Evolutionary conservation across 805 yeast genomes (phyloP), one percentile per base, ranked within the genome.

Genomic region (Millerago galiae): DNA sequence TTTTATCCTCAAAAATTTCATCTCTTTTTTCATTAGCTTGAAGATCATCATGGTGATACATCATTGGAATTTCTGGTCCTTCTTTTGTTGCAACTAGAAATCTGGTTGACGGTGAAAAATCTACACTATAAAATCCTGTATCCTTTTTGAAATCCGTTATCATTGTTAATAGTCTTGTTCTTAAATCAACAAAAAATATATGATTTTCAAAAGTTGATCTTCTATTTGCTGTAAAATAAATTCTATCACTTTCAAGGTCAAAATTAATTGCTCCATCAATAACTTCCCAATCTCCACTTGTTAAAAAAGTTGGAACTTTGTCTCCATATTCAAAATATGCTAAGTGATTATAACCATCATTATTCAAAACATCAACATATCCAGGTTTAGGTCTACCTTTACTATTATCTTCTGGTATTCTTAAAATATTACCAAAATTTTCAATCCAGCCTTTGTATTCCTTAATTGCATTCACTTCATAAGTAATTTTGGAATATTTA

Each of bases 291-390:
- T 65, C 54, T 13, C 81, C 81, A 2, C 47, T 38, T 0, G 80
- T 70, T 8, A 77, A 42, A 37, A 70, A 65, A 4, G 42, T 47
- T 1, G 79, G 79, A 4, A 59, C 54, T 0, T 63, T 52, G 28
- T 62, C 55, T 1, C 74, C 68, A 2, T 73, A 65, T 14, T 71
- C 62, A 51, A 77, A 83, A 55, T 74, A 77, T 2, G 79, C 86
- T 37, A 85, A 60, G 56, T 84, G 93, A 47, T 74, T 76, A 58
- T 61, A 81, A 0, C 83, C 81, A 11, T 66, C 43, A 10, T 55
- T 67, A 28, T 73, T 77, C 12, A 78, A 70, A 3, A 77, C 62
- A 56, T 84, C 93, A 39, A 84, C 67, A 53, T 79, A 85, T 0
- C 91, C 91, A 45, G 68, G 48, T 1, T 38, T 53, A 2, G 30